Base-by-base conservation (phyloP, 768 basidiomycete genomes). In the Pilatotrama ljubarskyi region DNA sequence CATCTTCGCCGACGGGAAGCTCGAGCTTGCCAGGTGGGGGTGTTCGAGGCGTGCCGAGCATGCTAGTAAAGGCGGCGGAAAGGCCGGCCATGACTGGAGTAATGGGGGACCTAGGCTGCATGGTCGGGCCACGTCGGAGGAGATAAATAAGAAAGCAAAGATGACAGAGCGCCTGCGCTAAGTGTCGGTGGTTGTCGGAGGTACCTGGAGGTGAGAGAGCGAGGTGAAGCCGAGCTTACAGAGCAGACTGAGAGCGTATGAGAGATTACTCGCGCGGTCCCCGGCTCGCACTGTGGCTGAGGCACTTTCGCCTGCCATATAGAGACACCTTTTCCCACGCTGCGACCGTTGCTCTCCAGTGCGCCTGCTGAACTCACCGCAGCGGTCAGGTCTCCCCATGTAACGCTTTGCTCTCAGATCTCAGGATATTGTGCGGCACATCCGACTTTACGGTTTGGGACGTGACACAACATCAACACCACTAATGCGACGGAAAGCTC, bases 21-120 rank as follows among this genome's bases (percentile, higher is more conserved):
- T 70, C 73, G 13, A 73, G 55, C 65, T 72, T 69, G 22, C 73
- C 71, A 5, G 64, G 24, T 8, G 55, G 20, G 1, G 58, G 56
- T 5, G 58, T n/a, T 1, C 51, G 44, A 8, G 63, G 48, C 8
- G 53, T 22, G 9, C 56, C 51, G 14, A 67, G 58, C 37, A 64
- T 43, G 43, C 54, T 61, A 32, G 43, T 58, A 43, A 64, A 44
- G 0, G 61, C 58, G 35, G 58, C 63, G 15, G 59, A 58, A 5
- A 66, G 53, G 22, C 52, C 61, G 40, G 58, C 62, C 61, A 63
- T 58, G 47, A 56, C 42, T 24, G 49, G 51, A 20, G 55, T 52
- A 35, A 53, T 42, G 32, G 49, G 56, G 22, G 51, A 42, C 24
- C 55, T 52, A 26, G 46, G 44, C 13, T 54, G 36, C 37, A 58